These are phyloP conservation scores for Penicillium sp. DNA, from an alignment of 2,329 filamentous ascomycete species.

Conservation along the genomic window DNA sequence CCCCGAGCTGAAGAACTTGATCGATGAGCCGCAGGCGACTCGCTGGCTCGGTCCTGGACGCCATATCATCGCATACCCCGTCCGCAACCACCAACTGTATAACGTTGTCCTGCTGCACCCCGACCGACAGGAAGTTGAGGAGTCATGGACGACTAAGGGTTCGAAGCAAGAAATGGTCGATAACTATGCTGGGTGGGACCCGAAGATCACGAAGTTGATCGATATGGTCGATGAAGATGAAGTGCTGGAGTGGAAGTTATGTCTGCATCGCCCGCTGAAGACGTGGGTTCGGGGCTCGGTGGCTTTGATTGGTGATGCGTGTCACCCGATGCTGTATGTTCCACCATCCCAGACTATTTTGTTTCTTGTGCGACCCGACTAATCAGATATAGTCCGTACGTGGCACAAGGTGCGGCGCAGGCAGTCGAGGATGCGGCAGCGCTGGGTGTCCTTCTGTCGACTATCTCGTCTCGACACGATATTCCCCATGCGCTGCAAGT, in stretches of 20 bases:
- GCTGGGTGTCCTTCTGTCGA: slow-evolving; percentile 43
- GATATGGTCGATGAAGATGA: slow-evolving; percentile 63
- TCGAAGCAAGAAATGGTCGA: slow-evolving; percentile 66
- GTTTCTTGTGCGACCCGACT: slow-evolving; percentile 1
- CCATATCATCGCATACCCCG: slow-evolving; percentile 80
- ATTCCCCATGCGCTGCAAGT: slow-evolving; percentile 43
- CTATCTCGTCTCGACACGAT: slow-evolving; percentile 39
- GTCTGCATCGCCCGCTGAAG: slow-evolving; percentile 40
- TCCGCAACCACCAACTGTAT: slow-evolving; percentile 69
- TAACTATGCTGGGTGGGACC: slow-evolving; percentile 68
- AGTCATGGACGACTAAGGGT: slow-evolving; percentile 69
- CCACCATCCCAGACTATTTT: neutral
- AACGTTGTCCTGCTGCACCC: slow-evolving; percentile 69
- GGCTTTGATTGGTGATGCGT: slow-evolving; percentile 51
- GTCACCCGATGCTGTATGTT: slow-evolving; percentile 54
- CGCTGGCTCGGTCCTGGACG: slow-evolving; percentile 78
- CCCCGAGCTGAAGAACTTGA: slow-evolving; percentile 69
- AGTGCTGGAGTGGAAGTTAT: slow-evolving; percentile 48
- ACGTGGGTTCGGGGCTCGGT: slow-evolving; percentile 46
- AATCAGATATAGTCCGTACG: slow-evolving; percentile 37
- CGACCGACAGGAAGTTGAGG: slow-evolving; percentile 64
- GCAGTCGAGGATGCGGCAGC: slow-evolving; percentile 52
- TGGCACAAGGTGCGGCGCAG: slow-evolving; percentile 56
- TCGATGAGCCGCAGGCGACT: slow-evolving; percentile 70
- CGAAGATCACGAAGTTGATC: slow-evolving; percentile 64